Conservation (phyloP, 495 filamentous ascomycete species). For the Talaromyces trachyspermus region DNA sequence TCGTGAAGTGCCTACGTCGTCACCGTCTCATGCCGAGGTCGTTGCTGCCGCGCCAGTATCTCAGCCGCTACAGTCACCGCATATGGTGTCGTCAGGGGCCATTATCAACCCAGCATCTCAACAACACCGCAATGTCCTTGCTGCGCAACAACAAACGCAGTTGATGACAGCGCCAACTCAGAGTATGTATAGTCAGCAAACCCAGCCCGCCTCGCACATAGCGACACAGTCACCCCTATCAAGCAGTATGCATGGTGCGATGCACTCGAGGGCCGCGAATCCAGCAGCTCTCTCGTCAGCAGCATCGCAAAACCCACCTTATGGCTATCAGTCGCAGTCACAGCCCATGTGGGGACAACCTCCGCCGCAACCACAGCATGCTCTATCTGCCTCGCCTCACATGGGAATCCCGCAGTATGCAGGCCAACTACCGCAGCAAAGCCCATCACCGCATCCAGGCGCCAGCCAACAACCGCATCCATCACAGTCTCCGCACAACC, state of each 20-base stretch:
- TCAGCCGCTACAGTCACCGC: conserved; percentile 38
- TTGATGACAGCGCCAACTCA: conserved; percentile 34
- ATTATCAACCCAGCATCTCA: conserved; percentile 33
- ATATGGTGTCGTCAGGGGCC: conserved; percentile 28
- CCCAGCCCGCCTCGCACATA: conserved; percentile 29
- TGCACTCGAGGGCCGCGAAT: conserved; percentile 34
- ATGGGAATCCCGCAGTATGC: conserved; percentile 39
- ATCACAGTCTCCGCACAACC: conserved; percentile 43
- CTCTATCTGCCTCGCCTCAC: conserved; percentile 36
- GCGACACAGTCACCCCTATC: conserved; percentile 39
- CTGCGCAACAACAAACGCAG: conserved; percentile 30
- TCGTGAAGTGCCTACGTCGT: conserved; percentile 60
- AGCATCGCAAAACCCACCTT: conserved; percentile 33
- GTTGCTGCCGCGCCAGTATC: conserved; percentile 41
- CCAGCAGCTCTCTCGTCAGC: conserved; percentile 34
- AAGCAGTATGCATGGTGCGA: conserved; percentile 31
- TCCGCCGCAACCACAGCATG: conserved; percentile 47
- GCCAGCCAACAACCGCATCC: conserved; percentile 21
- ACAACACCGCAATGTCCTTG: conserved; percentile 22
- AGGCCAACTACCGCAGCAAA: conserved; percentile 32
- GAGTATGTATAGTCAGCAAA: conserved; percentile 22
- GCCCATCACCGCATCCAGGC: conserved; percentile 37
- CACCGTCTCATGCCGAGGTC: conserved; percentile 22
- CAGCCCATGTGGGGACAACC: conserved; percentile 49
- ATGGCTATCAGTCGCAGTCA: conserved; percentile 39